Conservation (phyloP, 192 early-diverging fungal genomes). For the Gaertneriomyces sp. region DNA sequence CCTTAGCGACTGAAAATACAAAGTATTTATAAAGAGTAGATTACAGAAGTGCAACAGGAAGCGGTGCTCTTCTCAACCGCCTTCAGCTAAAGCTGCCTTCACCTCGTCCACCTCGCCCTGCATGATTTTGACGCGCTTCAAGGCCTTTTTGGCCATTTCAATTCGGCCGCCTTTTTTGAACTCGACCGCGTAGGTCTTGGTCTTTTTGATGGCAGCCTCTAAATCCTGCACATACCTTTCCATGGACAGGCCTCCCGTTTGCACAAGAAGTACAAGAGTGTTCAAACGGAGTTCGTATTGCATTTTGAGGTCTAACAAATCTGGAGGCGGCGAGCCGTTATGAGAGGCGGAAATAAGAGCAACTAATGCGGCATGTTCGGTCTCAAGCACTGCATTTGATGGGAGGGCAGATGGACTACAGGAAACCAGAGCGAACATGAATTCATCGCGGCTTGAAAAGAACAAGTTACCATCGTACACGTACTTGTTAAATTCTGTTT, state of each 20-base stretch:
- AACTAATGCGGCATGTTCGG: slow-evolving; percentile 52
- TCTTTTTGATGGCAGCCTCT: slow-evolving; percentile 30
- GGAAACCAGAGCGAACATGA: too few relatives aligned
- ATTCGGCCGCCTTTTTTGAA: slow-evolving; percentile 66
- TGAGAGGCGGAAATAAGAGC: slow-evolving; percentile 46
- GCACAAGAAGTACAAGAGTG: background rate
- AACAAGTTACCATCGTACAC: background rate
- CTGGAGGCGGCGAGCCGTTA: slow-evolving; percentile 49
- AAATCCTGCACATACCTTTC: slow-evolving; percentile 30
- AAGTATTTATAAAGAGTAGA: too few relatives aligned
- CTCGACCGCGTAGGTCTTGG: slow-evolving; percentile 59
- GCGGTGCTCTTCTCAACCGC: too few relatives aligned
- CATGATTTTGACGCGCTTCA: slow-evolving; percentile 71
- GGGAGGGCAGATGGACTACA: slow-evolving; percentile 31
- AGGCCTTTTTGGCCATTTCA: slow-evolving; percentile 64
- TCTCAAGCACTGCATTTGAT: slow-evolving; percentile 72
- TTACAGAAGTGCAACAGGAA: too few relatives aligned
- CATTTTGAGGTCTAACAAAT: slow-evolving; percentile 60
- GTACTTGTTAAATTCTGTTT: slow-evolving; percentile 30
- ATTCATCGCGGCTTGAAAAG: too few relatives aligned
- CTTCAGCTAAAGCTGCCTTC: slow-evolving; percentile 46
- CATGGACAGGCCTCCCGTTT: slow-evolving; percentile 65
- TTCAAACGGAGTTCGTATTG: slow-evolving; percentile 69
- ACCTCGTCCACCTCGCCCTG: slow-evolving; percentile 72
- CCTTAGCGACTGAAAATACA: too few relatives aligned